Base-by-base conservation (phyloP, 2,329 filamentous ascomycete genomes). In the Botrytis elliptica region DNA sequence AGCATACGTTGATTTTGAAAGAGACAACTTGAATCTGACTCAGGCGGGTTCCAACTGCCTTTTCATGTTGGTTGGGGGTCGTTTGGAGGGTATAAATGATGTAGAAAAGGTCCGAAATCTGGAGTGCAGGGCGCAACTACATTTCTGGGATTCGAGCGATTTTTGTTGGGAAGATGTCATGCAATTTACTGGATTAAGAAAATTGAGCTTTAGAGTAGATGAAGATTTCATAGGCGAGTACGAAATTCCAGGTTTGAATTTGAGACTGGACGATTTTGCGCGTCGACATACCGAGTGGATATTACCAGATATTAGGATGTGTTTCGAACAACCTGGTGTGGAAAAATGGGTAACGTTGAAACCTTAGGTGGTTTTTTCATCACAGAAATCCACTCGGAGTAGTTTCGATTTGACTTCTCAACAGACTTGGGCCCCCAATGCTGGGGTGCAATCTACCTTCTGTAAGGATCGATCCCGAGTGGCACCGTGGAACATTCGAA, bases 1-100 rank as follows among this genome's bases (percentile, higher is more conserved):
- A 33, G 75, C 77, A n/a, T 78, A 78, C 52, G 73, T 79, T 74
- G 67, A 78, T 68, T 76, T 78, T 72, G 25, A 65, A 1, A 70
- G 42, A 4, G 77, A 79, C 49, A 75, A 46, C 7, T n/a, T 78
- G 1, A 71, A 73, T 6, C 75, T 79, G 22, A 74, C 71, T 7
- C 36, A 67, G 44, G 60, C 57, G 52, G 68, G 68, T 2, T 62
- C 74, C 1, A 49, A 76, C 57, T 67, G 70, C 0, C 72, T 78
- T 5, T 75, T 75, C 49, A 40, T 77, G 12, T 77, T 79, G 29
- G 59, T 78, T 16, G 74, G 72, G 16, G 77, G 76, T 14, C 72
- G 65, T 18, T 74, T 69, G 40, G 33, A 63, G n/a, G 75, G 75
- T 18, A 75, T 74, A 1, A 60, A 75, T 40, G 73, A 75, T 67